Conservation (phyloP, 208 protist genomes). For the Crithidia fasciculata region DNA sequence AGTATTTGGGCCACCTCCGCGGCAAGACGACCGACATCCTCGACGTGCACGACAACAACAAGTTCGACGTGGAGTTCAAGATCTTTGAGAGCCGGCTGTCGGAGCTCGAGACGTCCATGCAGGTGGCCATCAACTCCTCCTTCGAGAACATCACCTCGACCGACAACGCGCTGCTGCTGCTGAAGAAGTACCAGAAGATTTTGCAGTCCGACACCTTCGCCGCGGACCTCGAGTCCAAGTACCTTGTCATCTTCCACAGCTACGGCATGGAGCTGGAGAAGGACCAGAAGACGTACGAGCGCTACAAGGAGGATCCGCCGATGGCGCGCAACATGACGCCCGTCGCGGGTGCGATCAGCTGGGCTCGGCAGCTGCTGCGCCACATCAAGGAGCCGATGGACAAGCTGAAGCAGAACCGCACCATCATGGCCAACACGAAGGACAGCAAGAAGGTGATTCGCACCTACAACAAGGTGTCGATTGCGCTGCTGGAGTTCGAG, state of each 20-base stretch:
- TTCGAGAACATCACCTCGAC: slow-evolving; percentile 96
- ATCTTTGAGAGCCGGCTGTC: slow-evolving; percentile 94
- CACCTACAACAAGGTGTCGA: slow-evolving; percentile 96
- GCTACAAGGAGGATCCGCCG: slow-evolving; percentile 94
- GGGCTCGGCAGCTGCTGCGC: slow-evolving; percentile 95
- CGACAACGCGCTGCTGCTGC: slow-evolving; percentile 91
- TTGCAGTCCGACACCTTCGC: slow-evolving; percentile 92
- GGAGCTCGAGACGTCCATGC: slow-evolving; percentile 95
- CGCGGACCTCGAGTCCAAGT: slow-evolving; percentile 94
- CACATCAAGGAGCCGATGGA: slow-evolving; percentile 97
- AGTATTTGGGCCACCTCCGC: slow-evolving; percentile 92
- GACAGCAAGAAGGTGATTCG: slow-evolving; percentile 97
- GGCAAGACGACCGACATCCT: slow-evolving; percentile 95
- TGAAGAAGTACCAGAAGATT: slow-evolving; percentile 95
- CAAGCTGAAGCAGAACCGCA: slow-evolving; percentile 94
- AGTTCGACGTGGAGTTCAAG: slow-evolving; percentile 97
- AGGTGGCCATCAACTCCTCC: slow-evolving; percentile 94
- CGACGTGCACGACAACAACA: slow-evolving; percentile 94
- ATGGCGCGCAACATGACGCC: slow-evolving; percentile 95
- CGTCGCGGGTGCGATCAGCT: slow-evolving; percentile 95
- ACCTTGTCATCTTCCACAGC: slow-evolving; percentile 96
- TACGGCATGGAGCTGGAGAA: slow-evolving; percentile 96
- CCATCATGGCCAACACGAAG: slow-evolving; percentile 94
- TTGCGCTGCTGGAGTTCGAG: slow-evolving; percentile 97
- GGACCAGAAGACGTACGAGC: slow-evolving; percentile 96